These are phyloP conservation scores for Cutaneotrichosporon sp. DNA, from an alignment of 1,284 basidiomycete genomes.

Conservation along the genomic window DNA sequence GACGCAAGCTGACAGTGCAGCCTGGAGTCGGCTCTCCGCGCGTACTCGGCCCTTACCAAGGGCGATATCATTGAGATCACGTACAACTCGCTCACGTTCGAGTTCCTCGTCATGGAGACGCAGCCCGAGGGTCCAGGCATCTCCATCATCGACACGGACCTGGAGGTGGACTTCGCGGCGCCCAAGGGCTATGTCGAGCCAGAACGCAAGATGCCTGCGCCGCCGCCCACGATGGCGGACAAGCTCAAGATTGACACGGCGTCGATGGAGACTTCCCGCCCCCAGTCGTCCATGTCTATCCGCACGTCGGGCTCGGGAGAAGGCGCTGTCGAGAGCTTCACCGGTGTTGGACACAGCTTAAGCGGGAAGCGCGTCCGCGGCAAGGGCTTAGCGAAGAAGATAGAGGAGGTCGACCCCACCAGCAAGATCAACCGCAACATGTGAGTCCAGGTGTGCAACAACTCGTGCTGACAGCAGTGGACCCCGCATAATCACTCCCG, in stretches of 20 bases:
- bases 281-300: conserved; percentile 59
- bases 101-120: conserved; percentile 93
- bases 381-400: conserved; percentile 80
- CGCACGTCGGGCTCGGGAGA: conserved; percentile 50
- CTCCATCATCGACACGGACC: conserved; percentile 89
- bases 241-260: conserved; percentile 95
- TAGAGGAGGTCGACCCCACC: conserved; percentile 72
- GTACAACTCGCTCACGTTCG: conserved; percentile 91
- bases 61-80: conserved; percentile 90
- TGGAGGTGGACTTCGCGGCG: conserved; percentile 65
- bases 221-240: conserved; percentile 90
- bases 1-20: conserved; percentile 56
- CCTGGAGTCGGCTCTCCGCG: conserved; percentile 90
- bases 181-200: conserved; percentile 80
- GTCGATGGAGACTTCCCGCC: conserved; percentile 68
- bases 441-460: conserved; percentile 59
- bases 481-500: conserved; percentile 80
- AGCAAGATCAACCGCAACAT: conserved; percentile 87
- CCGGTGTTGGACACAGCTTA: conserved; percentile 86
- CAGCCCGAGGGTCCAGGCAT: conserved; percentile 86
- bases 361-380: conserved; percentile 87
- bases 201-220: conserved; percentile 74
- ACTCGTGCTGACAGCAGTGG: conserved; percentile 60
- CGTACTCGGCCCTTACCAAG: conserved; percentile 87
- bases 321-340: conserved; percentile 82